Conservation (phyloP, 805 yeast species). For the Dipodascopsis tothii region DNA sequence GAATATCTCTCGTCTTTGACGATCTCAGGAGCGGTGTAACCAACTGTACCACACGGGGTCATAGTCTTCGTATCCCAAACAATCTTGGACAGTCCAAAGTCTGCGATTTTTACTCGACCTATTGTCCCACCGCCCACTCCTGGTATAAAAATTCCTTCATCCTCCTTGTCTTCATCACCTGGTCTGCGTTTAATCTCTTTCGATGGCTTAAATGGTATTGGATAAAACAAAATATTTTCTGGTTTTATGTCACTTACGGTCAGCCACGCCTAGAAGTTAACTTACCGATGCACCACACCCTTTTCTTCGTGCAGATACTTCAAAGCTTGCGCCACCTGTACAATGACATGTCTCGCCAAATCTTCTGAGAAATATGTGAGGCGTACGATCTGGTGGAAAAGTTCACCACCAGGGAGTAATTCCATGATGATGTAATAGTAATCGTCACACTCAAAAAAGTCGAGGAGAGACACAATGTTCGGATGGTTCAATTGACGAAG, state of each 20-base stretch:
- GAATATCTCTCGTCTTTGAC: slow-evolving; percentile 89
- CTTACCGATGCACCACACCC: slow-evolving; percentile 52
- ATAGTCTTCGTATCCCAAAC: slow-evolving; percentile 81
- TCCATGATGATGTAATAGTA: slow-evolving; percentile 62
- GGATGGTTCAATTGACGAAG: slow-evolving; percentile 59
- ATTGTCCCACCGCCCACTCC: slow-evolving; percentile 90
- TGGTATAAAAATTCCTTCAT: slow-evolving; percentile 78
- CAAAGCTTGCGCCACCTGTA: slow-evolving; percentile 63
- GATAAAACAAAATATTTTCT: slow-evolving; percentile 62
- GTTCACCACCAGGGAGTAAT: slow-evolving; percentile 69
- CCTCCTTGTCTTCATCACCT: slow-evolving; percentile 47
- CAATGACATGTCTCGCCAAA: slow-evolving; percentile 61
- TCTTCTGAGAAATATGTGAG: slow-evolving; percentile 70
- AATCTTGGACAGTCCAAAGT: slow-evolving; percentile 89
- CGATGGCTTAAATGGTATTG: slow-evolving; percentile 41
- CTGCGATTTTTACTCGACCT: slow-evolving; percentile 85
- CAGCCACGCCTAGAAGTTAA: not conserved
- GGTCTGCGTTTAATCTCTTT: slow-evolving; percentile 30
- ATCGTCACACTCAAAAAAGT: slow-evolving; percentile 43
- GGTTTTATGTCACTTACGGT: slow-evolving; percentile 63
- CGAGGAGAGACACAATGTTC: slow-evolving; percentile 51
- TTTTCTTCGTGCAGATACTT: slow-evolving; percentile 64
- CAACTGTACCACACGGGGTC: slow-evolving; percentile 98
- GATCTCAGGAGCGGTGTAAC: slow-evolving; percentile 97
- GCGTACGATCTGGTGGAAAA: slow-evolving; percentile 70